Base-by-base conservation (phyloP, 192 early-diverging fungal species). In the Rhizophagus sp. region DNA sequence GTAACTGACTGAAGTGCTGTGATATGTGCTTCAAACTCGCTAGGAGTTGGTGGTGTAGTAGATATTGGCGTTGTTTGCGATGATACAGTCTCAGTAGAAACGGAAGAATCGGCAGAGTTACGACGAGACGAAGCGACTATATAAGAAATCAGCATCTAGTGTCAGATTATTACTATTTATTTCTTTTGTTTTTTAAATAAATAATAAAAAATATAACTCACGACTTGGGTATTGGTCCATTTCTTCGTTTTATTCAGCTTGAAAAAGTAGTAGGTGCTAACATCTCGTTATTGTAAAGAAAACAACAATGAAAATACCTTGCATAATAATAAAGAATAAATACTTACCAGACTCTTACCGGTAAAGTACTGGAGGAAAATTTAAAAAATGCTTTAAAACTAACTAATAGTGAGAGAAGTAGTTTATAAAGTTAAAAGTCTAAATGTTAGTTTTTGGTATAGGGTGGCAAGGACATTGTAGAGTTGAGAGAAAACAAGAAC, bases 1-100 rank as follows among this genome's bases (percentile, higher is more conserved):
- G 52, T 19, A 36, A 44, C 74, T 24, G 74, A 27, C 17, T 63
- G 74, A 63, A 63, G 74, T 12, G 50, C 34, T 17, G 77, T 47
- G 27, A 79, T 70, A 22, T 79, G 8, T n/a, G 15, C 57, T 6
- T 79, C 78, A 19, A 47, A 49, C 61, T 79, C 78, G 2, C 50
- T 66, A 30, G 78, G 77, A 34, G 77, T 78, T 27, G 77, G 65
- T 71, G 78, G 78, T 27, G 66, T 61, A n/a, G 49, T 79, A 6
- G 78, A 79, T 50, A 67, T 65, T 41, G 78, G 67, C 6, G 78
- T 61, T 61, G 66, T 79, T 39, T 70, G 78, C 27, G 78, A 70
- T 57, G 78, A 79, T 25, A 62, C 33, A 22, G 65, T 68, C 12
- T 68, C 67, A 17, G 65, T 62, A 34, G 74, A 63, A 34, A 50